phyloP scores from a whole-genome alignment of 2,329 filamentous ascomycete genomes.

The Ophiostoma australiae region DNA sequence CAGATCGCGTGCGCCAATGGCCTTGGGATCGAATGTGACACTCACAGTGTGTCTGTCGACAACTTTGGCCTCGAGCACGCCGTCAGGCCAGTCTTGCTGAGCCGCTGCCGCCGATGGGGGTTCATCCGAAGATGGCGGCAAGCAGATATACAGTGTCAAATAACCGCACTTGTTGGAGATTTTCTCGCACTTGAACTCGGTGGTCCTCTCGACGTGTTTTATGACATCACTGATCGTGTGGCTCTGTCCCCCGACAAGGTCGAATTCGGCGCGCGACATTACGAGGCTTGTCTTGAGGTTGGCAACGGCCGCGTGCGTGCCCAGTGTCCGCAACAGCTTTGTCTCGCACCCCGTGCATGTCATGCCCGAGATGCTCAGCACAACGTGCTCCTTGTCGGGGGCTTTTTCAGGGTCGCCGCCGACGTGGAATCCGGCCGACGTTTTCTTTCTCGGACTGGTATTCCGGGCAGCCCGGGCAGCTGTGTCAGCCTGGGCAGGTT shows the following conservation, averaged over 20 bases:
- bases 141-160: conserved; percentile 21
- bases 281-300: conserved; percentile 13
- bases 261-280: conserved; percentile 6
- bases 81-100: neutral
- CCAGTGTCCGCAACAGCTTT: neutral
- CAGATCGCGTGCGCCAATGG: neutral
- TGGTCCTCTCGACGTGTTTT: neutral
- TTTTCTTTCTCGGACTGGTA: neutral
- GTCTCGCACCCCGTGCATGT: conserved; percentile 14
- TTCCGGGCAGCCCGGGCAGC: neutral
- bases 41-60: neutral
- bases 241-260: neutral
- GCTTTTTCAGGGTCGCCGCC: neutral
- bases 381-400: neutral
- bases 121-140: neutral
- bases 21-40: conserved; percentile 1
- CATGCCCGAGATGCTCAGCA: conserved; percentile 7
- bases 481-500: neutral
- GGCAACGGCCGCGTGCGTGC: neutral
- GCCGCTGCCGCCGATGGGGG: neutral
- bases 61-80: neutral
- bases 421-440: neutral
- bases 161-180: neutral
- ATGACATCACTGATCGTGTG: neutral
- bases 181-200: conserved; percentile 10